These are phyloP conservation scores for Rhodotorula graminis DNA, from an alignment of 768 basidiomycete genomes.

Conservation along the genomic window DNA sequence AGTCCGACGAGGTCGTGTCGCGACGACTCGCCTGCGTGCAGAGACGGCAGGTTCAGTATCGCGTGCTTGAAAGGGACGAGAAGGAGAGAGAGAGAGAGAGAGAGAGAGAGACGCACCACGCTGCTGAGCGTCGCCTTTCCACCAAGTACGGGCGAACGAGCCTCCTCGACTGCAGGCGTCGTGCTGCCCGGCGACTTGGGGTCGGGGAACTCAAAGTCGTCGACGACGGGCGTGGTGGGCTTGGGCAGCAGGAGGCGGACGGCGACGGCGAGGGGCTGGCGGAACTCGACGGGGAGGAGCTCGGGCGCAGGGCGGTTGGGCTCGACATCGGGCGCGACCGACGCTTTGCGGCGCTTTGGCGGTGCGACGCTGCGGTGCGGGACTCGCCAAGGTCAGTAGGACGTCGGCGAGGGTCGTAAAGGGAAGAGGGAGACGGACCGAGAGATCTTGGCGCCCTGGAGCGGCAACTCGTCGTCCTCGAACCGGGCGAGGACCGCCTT, in stretches of 20 bases:
- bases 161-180: conserved; percentile 16
- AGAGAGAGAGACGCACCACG: not conserved
- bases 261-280: conserved; percentile 41
- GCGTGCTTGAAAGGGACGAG: not conserved
- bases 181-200: conserved; percentile 33
- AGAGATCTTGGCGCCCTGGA: conserved; percentile 50
- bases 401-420: not conserved
- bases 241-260: conserved; percentile 32
- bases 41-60: too few species aligned
- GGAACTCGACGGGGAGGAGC: conserved; percentile 34
- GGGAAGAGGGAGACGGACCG: conserved; percentile 18
- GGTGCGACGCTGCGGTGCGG: conserved; percentile 8
- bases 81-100: too few species aligned
- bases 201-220: conserved; percentile 38
- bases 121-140: not conserved
- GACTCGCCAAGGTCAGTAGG: not conserved
- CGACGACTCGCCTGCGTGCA: conserved; percentile 8
- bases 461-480: conserved; percentile 68
- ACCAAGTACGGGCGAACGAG: not conserved
- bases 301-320: not conserved
- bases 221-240: conserved; percentile 14
- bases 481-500: conserved; percentile 53
- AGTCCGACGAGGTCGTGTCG: conserved; percentile 7
- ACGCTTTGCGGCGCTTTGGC: conserved; percentile 11
- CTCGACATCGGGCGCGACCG: not conserved